Evolutionary conservation across 345 rosid genomes (phyloP).

Genomic region (Arabis hirsuta): DNA sequence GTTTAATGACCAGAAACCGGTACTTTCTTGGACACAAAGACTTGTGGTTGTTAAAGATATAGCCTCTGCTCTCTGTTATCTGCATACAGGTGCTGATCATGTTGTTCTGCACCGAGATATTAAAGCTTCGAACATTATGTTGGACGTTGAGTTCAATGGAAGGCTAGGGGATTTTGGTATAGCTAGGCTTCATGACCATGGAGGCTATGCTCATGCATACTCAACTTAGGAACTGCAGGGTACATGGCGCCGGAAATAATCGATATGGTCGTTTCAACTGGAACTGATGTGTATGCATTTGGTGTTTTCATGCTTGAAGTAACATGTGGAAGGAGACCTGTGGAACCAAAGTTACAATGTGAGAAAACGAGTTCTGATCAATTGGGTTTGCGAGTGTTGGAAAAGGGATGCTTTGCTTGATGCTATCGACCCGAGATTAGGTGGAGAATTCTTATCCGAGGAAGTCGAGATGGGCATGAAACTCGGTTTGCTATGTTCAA

Average conservation of each 20-base stretch:
- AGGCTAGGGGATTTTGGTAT: constrained; percentile 89
- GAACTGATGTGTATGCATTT: constrained; percentile 52
- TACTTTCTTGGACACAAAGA: constrained; percentile 53
- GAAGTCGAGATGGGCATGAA: constrained; percentile 55
- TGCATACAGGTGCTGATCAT: constrained; percentile 60
- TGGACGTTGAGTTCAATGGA: constrained; percentile 68
- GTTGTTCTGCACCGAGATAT: constrained; percentile 62
- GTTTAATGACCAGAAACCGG: constrained; percentile 34
- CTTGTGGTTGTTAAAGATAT: constrained; percentile 48
- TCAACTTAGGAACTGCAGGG: constrained; percentile 78
- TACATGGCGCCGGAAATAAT: constrained; percentile 53
- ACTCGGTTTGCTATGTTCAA: constrained; percentile 51
- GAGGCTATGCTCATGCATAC: constrained; percentile 44
- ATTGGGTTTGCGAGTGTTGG: constrained; percentile 48
- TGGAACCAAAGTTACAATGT: constrained; percentile 50
- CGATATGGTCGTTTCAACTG: constrained; percentile 44
- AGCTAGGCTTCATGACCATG: constrained; percentile 78
- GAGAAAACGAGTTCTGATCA: constrained; percentile 44
- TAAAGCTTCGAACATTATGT: constrained; percentile 56
- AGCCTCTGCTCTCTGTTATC: constrained; percentile 53
- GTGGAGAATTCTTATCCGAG: constrained; percentile 22
- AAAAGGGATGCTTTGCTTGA: constrained; percentile 41
- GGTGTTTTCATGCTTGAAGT: constrained; percentile 56
- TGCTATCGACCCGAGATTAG: constrained; percentile 44
- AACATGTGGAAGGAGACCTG: constrained; percentile 64